These are phyloP conservation scores for Diversispora epigaea DNA, from an alignment of 192 early-diverging fungal species.

Conservation along the genomic window DNA sequence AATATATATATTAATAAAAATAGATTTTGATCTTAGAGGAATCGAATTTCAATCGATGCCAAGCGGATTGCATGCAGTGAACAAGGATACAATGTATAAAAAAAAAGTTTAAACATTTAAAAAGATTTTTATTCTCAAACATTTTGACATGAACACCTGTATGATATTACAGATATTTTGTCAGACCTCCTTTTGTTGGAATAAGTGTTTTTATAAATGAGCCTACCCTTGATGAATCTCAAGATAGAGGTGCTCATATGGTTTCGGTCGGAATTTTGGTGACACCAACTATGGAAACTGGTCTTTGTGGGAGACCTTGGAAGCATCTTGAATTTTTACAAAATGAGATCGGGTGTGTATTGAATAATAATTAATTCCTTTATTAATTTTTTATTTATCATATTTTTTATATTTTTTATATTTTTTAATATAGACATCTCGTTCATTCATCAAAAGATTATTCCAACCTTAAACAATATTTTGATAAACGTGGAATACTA, in stretches of 20 bases:
- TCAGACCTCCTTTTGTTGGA: slow-evolving; percentile 41
- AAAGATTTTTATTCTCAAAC: background rate
- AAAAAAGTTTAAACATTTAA: background rate
- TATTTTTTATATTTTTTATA: background rate
- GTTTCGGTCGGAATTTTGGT: slow-evolving; percentile 51
- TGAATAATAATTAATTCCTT: background rate
- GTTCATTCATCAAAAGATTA: slow-evolving; percentile 21
- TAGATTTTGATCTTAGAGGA: slow-evolving; percentile 49
- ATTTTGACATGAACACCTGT: background rate
- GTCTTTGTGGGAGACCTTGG: slow-evolving; percentile 52
- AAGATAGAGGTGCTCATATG: slow-evolving; percentile 57
- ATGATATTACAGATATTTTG: slow-evolving; percentile 48
- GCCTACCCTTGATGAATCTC: slow-evolving; percentile 31
- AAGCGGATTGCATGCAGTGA: slow-evolving; percentile 54
- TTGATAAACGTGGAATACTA: slow-evolving; percentile 7
- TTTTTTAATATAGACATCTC: slow-evolving; percentile 1
- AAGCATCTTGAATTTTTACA: slow-evolving; percentile 46
- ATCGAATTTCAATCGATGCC: slow-evolving; percentile 57
- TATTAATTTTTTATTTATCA: background rate
- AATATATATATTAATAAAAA: background rate
- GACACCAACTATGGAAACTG: slow-evolving; percentile 41
- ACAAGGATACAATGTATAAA: slow-evolving; percentile 52
- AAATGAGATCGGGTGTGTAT: slow-evolving; percentile 41
- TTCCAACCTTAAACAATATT: slow-evolving; percentile 28
- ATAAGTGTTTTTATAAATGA: slow-evolving; percentile 49